Conservation (phyloP, 176 grass and related monocot species). For the barley (Hordeum vulgare) region MorexV3_pseudomolecules_assembly NC_058520.1:104939858-104940357, state of each 20-base stretch:
- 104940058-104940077: not conserved
- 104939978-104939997: no score
- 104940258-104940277: not conserved
- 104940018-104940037: not conserved
- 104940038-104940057: not conserved
- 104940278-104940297: not conserved
- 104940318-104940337: not conserved
- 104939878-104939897: slow-evolving; percentile 55
- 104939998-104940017: no score
- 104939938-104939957: not conserved
- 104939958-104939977: no score
- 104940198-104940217: not conserved
- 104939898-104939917: slow-evolving; percentile 47
- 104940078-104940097: not conserved
- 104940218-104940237: not conserved
- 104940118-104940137: no score
- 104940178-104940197: not conserved
- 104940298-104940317: not conserved
- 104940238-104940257: not conserved
- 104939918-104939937: slow-evolving; percentile 44
- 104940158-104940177: not conserved
- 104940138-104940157: not conserved
- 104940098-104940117: not conserved
- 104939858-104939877: slow-evolving; percentile 61
- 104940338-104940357: not conserved